phyloP scores from a whole-genome alignment of 192 early-diverging fungal species.

The Rhizoclosmatium globosum region DNA sequence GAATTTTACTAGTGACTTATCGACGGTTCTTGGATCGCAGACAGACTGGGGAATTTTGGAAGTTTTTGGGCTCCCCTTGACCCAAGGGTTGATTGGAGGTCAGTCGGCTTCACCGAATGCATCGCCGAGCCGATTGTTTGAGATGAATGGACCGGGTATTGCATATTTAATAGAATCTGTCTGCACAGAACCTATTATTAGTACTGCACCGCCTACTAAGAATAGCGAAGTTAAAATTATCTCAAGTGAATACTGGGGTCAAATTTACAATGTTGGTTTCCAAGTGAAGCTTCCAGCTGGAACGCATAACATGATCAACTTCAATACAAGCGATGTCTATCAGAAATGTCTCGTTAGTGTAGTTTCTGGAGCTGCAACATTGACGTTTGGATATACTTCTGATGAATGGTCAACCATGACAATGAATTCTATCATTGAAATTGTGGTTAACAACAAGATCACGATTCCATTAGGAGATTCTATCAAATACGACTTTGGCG shows the following conservation, averaged over 20 bases:
- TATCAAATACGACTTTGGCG: neutral
- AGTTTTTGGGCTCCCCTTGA: slow-evolving; percentile 1
- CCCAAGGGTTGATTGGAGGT: slow-evolving; percentile 10
- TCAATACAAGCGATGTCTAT: neutral
- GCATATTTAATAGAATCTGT: neutral
- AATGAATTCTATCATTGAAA: neutral
- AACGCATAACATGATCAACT: neutral
- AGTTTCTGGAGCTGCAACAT: neutral
- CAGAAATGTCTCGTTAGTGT: neutral
- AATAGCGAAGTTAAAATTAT: neutral
- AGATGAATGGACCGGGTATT: slow-evolving; percentile 10
- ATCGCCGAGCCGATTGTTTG: neutral
- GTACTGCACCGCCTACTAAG: neutral
- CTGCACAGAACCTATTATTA: neutral
- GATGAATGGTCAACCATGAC: slow-evolving; percentile 1
- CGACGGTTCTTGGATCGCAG: neutral
- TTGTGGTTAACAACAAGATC: neutral
- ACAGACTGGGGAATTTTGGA: slow-evolving; percentile 8
- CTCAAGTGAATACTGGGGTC: neutral
- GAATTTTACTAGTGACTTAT: slow-evolving; percentile 17
- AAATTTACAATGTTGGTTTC: slow-evolving; percentile 8
- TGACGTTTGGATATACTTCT: neutral
- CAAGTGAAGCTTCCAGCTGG: slow-evolving; percentile 2
- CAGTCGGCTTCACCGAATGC: neutral
- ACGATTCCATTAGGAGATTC: neutral